Base-by-base conservation (phyloP, 768 basidiomycete genomes). In the Phallus indusiatus region DNA sequence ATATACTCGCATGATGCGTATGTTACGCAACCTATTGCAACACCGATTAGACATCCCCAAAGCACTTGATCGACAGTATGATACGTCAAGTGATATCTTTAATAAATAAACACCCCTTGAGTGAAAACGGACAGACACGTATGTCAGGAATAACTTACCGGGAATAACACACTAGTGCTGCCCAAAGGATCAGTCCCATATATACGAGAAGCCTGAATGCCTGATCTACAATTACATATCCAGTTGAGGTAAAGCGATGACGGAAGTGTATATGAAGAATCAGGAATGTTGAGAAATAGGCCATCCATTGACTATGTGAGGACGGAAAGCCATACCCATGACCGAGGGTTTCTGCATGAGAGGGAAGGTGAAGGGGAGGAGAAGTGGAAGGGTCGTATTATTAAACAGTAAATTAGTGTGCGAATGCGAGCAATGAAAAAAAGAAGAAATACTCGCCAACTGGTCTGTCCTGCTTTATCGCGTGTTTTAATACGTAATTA, bases 231-330 rank as follows among this genome's bases (percentile, higher is more conserved):
- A 79, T 17, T 10, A 60, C 54, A 24, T 56, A 75, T 7, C 86
- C 85, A 1, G 79, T 81, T 2, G 81, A 70, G 1, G 74, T 58
- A 63, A 88, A 89, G 2, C 78, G 76, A 65, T 91, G 88, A 36
- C 82, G 81, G 62, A 82, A 84, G 62, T 78, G 79, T 53, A 92
- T 67, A 71, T 93, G 90, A 66, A 85, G 82, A 47, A 84, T 67
- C 48, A 92, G 69, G 69, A 92, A 93, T 0, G 88, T 76, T 5
- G 85, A 76, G 63, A 93, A 92, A 71, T 88, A 93, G 16, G 83
- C 90, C 90, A 93, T 91, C 68, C 85, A 90, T 70, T 93, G 90
- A 70, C 88, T 89, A 67, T 93, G 90, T 14, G 88, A 90, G 0
- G 90, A 91, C 0, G 90, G 90, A 64, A 92, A 92, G 7, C 89